Evolutionary conservation across 1,139 yeast species (phyloP).

Genomic region (Pichia sorboxylosa): DNA sequence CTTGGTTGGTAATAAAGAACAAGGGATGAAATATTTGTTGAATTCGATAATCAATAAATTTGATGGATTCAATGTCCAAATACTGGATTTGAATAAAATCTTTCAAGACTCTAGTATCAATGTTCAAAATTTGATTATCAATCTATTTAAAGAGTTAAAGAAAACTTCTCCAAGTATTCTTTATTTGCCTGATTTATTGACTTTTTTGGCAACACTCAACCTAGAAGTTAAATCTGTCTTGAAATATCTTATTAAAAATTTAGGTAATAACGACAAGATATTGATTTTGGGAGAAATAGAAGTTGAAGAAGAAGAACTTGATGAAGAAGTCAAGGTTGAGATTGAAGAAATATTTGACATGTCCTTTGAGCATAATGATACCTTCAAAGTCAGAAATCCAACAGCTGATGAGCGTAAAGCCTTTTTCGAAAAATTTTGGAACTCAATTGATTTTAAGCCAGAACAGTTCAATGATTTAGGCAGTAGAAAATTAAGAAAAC

Average conservation of each 20-base stretch:
- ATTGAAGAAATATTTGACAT: constrained; percentile 16
- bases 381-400: constrained; percentile 37
- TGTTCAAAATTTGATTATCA: constrained; percentile 77
- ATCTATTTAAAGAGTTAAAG: constrained; percentile 76
- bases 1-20: constrained; percentile 65
- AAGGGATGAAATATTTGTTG: constrained; percentile 81
- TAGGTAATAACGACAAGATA: constrained; percentile 63
- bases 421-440: constrained; percentile 47
- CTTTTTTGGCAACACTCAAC: constrained; percentile 62
- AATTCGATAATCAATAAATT: constrained; percentile 71
- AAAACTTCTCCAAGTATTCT: constrained; percentile 85
- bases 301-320: constrained; percentile 9
- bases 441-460: constrained; percentile 58
- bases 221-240: constrained; percentile 64
- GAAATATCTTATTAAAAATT: constrained; percentile 52
- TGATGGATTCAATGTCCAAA: constrained; percentile 86
- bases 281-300: constrained; percentile 62
- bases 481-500: constrained; percentile 39
- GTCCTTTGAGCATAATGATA: constrained; percentile 21
- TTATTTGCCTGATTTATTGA: constrained; percentile 72
- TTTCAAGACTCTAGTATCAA: constrained; percentile 74
- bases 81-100: constrained; percentile 68
- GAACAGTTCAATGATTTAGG: constrained; percentile 43
- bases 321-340: constrained; percentile 7
- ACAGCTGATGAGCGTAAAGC: constrained; percentile 31